phyloP scores from a whole-genome alignment of 441 rosid genomes.

The Pelargonium cotyledonis region DNA sequence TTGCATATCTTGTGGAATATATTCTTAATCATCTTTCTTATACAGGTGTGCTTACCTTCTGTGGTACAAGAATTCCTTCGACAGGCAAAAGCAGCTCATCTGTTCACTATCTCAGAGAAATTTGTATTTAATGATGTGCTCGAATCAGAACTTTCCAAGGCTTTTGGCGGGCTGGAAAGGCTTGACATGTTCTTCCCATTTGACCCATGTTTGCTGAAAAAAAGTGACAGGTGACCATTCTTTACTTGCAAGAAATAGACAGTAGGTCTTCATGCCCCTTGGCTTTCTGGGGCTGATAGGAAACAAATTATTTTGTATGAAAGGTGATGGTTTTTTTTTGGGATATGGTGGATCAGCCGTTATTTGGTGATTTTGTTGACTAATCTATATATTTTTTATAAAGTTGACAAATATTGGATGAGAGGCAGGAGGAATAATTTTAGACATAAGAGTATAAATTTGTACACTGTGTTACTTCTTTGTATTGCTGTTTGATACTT shows the following conservation, averaged over 20 bases:
- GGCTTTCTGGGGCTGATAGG: neutral
- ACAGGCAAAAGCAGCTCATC: constrained; percentile 71
- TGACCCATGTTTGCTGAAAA: constrained; percentile 75
- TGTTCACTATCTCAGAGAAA: constrained; percentile 45
- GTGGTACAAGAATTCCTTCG: constrained; percentile 72
- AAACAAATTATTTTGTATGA: neutral
- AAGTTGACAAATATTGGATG: neutral
- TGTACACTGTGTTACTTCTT: neutral
- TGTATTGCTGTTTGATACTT: neutral
- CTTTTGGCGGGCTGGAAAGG: constrained; percentile 75
- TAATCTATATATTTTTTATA: too few species aligned
- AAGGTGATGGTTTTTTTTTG: neutral
- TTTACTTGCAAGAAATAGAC: neutral
- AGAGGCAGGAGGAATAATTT: neutral
- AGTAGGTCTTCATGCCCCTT: neutral
- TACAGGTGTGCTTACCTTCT: constrained; percentile 78
- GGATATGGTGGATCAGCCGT: neutral
- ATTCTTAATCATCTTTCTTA: constrained; percentile 1
- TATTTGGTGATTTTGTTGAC: neutral
- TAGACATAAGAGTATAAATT: neutral
- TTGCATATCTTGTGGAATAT: neutral
- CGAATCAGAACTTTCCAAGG: constrained; percentile 62
- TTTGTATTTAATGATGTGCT: constrained; percentile 44
- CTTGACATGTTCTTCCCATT: constrained; percentile 89
- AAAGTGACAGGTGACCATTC: constrained; percentile 49